Conservation (phyloP, 1,284 basidiomycete species). For the Xerocomus nothofagi region DNA sequence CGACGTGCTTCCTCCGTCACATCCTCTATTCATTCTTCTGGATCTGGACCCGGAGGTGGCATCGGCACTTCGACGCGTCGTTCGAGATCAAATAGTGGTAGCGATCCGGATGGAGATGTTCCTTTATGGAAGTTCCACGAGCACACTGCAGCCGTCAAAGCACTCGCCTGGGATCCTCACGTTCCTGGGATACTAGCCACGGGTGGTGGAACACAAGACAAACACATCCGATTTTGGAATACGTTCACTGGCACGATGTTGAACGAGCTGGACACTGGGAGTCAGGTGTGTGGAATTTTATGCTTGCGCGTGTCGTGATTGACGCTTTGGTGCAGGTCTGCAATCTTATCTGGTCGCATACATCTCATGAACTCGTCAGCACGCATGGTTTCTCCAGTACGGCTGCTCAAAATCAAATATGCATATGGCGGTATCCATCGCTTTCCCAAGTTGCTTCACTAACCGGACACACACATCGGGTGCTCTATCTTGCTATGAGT, state of each 20-base stretch:
- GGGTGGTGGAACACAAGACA: conserved; percentile 97
- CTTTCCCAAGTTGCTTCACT: conserved; percentile 93
- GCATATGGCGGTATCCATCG: conserved; percentile 96
- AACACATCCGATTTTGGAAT: conserved; percentile 98
- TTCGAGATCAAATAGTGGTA: conserved; percentile 30
- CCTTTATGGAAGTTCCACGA: conserved; percentile 95
- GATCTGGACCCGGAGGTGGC: conserved; percentile 30
- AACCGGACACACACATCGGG: conserved; percentile 92
- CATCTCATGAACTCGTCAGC: conserved; percentile 95
- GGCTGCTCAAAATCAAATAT: conserved; percentile 95
- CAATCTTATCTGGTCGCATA: conserved; percentile 95
- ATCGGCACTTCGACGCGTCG: conserved; percentile 25
- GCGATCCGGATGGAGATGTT: conserved; percentile 49
- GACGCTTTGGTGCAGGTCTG: conserved; percentile 67
- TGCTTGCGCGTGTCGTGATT: conserved; percentile 1
- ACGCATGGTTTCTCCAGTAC: conserved; percentile 97
- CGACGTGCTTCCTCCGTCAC: conserved; percentile 39
- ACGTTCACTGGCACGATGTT: conserved; percentile 84
- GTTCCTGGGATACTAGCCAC: conserved; percentile 89
- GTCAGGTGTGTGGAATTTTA: conserved; percentile 63
- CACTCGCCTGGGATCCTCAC: conserved; percentile 97
- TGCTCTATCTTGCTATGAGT: conserved; percentile 95
- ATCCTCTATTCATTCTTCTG: conserved; percentile 23
- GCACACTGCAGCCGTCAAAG: conserved; percentile 96
- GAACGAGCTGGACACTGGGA: conserved; percentile 87